Conservation (phyloP, 1,284 basidiomycete species). For the Somion occarium region DNA sequence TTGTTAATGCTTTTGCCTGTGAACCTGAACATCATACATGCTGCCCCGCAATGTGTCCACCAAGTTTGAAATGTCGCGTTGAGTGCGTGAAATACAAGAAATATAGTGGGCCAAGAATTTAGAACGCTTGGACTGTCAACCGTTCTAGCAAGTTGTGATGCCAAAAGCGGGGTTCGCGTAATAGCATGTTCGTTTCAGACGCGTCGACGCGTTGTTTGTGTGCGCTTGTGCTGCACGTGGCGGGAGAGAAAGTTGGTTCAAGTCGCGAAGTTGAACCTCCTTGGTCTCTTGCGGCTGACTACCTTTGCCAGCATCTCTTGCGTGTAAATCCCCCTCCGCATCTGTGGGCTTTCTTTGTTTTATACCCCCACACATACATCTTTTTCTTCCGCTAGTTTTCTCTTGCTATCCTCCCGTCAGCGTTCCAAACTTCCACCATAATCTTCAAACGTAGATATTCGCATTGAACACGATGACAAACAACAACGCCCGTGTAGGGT, state of each 20-base stretch:
- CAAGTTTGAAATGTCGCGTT: no score
- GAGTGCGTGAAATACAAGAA: no score
- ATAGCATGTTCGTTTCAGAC: no score
- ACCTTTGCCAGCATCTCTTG: not conserved
- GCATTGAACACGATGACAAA: slow-evolving; percentile 5
- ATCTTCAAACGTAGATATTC: slow-evolving; percentile 10
- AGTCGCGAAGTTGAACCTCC: slow-evolving; percentile 1
- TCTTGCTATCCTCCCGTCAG: not conserved
- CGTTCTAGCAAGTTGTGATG: no score
- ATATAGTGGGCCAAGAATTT: no score
- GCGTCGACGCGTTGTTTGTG: slow-evolving; percentile 13
- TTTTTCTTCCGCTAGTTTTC: slow-evolving; percentile 1
- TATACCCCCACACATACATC: not conserved
- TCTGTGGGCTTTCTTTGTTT: slow-evolving; percentile 1
- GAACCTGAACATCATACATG: no score
- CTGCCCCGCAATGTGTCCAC: no score
- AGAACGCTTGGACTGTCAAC: no score
- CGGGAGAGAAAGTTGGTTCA: not conserved
- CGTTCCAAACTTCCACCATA: not conserved
- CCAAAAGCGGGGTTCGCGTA: no score
- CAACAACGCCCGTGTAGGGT: slow-evolving; percentile 8
- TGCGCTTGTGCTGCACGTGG: slow-evolving; percentile 1
- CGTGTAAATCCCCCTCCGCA: not conserved
- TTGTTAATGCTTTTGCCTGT: no score
- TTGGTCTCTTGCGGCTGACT: not conserved